Base-by-base conservation (phyloP, 169 alveolate genomes). In the Plasmodium yoelii region DNA sequence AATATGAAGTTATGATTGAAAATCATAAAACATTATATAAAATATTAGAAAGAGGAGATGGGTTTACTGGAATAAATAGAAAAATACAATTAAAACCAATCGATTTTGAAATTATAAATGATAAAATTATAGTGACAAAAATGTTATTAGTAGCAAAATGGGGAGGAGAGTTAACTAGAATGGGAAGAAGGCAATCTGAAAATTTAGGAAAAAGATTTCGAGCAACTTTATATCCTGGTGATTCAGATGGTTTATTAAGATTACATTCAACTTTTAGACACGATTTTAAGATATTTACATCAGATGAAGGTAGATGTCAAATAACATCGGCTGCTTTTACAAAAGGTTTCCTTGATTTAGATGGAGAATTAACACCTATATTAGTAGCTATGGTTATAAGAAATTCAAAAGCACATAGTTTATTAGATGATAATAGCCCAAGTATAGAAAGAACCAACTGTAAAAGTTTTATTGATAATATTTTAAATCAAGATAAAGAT, bases 81-180 rank as follows among this genome's bases (percentile, higher is more conserved):
- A 98, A 98, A 88, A 97, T 97, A 15, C 98, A 98, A 89, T 87
- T 98, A 24, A 97, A 96, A 77, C 97, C 98, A 13, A 68, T 96
- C n/a, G 90, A 84, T 10, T 91, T 72, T 61, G 92, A 88, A 46
- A 92, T 92, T 10, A 13, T 56, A n/a, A 65, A 87, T 6, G 92
- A 88, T n/a, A 64, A 80, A 80, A 57, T 57, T 13, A 77, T 73
- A 19, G 93, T 96, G 9, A 84, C 93, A 0, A 92, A 95, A 89
- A 97, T 97, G 4, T 91, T 97, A 73, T 93, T 98, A n/a, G 98
- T 98, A 13, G 98, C 99, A 13, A 98, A 98, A 87, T 98, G 99
- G 99, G 99, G 99, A n/a, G 99, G 99, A 8, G 99, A 97, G 74
- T 92, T 98, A 73, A 98, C 99, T 0, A 96, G 96, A 22, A 95